Base-by-base conservation (phyloP, 1,284 basidiomycete genomes). In the Melampsora larici-populina region DNA sequence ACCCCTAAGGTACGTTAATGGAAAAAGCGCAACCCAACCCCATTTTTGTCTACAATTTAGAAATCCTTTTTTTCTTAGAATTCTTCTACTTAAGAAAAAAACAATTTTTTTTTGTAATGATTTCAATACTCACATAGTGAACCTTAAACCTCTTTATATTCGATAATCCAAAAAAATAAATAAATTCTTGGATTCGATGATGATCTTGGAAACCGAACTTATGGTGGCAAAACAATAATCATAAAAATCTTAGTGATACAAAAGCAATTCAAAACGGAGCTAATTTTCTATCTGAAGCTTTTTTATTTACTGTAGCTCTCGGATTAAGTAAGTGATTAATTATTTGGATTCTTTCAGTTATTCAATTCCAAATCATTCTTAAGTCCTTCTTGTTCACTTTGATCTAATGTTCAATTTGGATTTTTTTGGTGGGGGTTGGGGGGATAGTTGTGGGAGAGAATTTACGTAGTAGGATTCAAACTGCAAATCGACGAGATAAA, bases 261-360 rank as follows among this genome's bases (percentile, higher is more conserved):
- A 74, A 74, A 49, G 71, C 71, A 1, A 74, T 74, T 33, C 71
- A 74, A 63, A 74, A 74, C 51, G 71, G 71, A 1, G 71, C 71
- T 31, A 66, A 74, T 24, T 74, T 74, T 29, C 33, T 74, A 65
- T 74, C 71, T n/a, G 71, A 74, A 74, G 71, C 71, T 49, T 74
- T 74, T 51, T 48, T 74, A 29, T 74, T 74, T 64, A 65, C 71
- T 8, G 71, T 74, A 0, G 71, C 71, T 36, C 55, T 66, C 26
- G 46, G 62, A 18, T 48, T 74, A 51, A 74, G 71, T 74, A 31
- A 21, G 62, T 66, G 36, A 36, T n/a, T n/a, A n/a, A n/a, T n/a
- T n/a, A 36, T 36, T 46, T 48, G 13, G n/a, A 15, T 48, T 74
- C 63, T 9, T 18, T 17, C 43, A 3, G 0, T n/a, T n/a, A n/a